Evolutionary conservation across 129 eudicot genomes (phyloP).

Genomic region (Chrysanthemum lavandulifolium): DNA sequence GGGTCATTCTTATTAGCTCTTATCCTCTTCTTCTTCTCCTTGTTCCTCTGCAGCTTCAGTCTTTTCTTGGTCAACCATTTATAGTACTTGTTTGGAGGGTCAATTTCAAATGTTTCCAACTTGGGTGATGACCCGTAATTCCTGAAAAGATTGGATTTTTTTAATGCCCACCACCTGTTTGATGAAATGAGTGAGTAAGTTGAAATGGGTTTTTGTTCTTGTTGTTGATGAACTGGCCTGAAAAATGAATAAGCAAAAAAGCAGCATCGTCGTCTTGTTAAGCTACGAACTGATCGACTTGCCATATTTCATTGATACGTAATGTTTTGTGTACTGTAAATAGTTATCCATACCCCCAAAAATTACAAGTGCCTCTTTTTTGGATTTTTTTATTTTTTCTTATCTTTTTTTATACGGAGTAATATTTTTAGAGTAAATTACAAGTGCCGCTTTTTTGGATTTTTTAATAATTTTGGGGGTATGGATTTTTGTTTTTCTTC

Average conservation of each 20-base stretch:
- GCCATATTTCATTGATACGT: slow-evolving; percentile 9
- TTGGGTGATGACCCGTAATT: slow-evolving; percentile 41
- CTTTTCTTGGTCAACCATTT: slow-evolving; percentile 69
- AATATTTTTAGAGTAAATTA: too few species aligned
- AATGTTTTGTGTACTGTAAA: too few species aligned
- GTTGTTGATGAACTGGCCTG: slow-evolving; percentile 21
- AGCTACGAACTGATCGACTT: slow-evolving; percentile 20
- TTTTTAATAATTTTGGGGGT: too few species aligned
- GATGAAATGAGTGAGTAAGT: slow-evolving; percentile 23
- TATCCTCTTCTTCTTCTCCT: slow-evolving; percentile 62
- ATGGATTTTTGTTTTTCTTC: too few species aligned
- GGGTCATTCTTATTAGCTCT: slow-evolving; percentile 66
- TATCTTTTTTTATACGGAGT: too few species aligned
- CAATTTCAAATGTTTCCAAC: slow-evolving; percentile 60
- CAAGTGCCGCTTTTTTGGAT: too few species aligned
- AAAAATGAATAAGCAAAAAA: slow-evolving; percentile 11
- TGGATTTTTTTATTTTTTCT: too few species aligned
- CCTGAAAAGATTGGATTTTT: slow-evolving; percentile 26
- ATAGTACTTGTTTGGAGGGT: slow-evolving; percentile 56
- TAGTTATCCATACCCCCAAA: too few species aligned
- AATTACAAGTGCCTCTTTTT: too few species aligned
- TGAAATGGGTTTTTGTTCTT: slow-evolving; percentile 13
- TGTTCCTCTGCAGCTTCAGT: slow-evolving; percentile 51
- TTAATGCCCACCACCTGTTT: slow-evolving; percentile 31
- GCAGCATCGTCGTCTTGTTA: slow-evolving; percentile 5